phyloP scores from a whole-genome alignment of 768 basidiomycete genomes.

The Daedaleopsis sinensis region DNA sequence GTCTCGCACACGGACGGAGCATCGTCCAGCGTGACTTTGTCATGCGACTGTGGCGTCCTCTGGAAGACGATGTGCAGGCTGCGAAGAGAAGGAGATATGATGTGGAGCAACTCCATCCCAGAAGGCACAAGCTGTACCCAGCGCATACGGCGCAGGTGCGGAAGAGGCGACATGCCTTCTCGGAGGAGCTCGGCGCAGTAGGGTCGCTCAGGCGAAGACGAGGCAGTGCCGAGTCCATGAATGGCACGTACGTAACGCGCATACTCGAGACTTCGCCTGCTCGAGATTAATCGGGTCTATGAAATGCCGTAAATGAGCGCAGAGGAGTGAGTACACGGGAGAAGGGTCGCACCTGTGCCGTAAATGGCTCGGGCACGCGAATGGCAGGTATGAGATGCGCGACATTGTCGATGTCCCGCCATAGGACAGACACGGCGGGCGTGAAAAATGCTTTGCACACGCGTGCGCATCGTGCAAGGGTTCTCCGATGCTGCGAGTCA shows the following conservation, averaged over 20 bases:
- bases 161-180: neutral
- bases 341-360: neutral
- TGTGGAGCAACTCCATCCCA: neutral
- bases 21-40: neutral
- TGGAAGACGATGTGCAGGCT: conserved; percentile 13
- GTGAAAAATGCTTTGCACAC: conserved; percentile 13
- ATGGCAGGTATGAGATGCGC: neutral
- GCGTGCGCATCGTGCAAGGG: conserved; percentile 11
- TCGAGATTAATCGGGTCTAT: neutral
- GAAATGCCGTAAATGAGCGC: neutral
- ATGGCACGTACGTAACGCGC: conserved; percentile 10
- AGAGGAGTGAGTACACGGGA: neutral
- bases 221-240: neutral
- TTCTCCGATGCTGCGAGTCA: neutral
- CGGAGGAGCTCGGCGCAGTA: neutral
- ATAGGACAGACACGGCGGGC: conserved; percentile 12
- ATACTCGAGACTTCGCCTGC: conserved; percentile 3
- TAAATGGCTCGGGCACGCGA: neutral
- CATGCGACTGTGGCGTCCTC: neutral
- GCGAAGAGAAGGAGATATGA: conserved; percentile 3
- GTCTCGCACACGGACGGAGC: neutral
- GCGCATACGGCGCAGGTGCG: conserved; percentile 9
- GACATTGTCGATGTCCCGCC: conserved; percentile 12
- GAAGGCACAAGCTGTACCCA: neutral
- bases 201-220: neutral